A percentile compares a stretch with the other conserved stretches of the same genome.
phyloP scores from a whole-genome alignment of 805 yeast species.

The Torulaspora quercuum region DNA sequence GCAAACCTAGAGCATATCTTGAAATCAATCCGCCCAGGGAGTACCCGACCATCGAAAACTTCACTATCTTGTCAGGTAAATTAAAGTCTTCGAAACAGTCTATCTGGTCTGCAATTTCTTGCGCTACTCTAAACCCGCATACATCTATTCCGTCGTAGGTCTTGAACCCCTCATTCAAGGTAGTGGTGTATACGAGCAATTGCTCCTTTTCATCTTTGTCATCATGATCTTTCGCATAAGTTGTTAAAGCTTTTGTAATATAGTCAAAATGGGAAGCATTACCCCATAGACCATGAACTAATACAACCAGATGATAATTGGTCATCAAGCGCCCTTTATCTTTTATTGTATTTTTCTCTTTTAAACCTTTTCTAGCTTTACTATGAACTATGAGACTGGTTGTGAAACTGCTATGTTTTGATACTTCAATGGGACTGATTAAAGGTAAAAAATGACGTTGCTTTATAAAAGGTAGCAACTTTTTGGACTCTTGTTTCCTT shows the following conservation, averaged over 20 bases:
- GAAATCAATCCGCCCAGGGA: constrained; percentile 82
- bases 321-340: constrained; percentile 6
- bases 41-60: constrained; percentile 75
- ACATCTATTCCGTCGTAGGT: constrained; percentile 87
- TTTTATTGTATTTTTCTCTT: background rate
- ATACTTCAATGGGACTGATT: too few relatives aligned
- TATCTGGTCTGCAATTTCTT: constrained; percentile 53
- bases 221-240: constrained; percentile 28
- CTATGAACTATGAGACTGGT: too few relatives aligned
- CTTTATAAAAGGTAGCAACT: too few relatives aligned
- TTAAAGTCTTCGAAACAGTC: constrained; percentile 18
- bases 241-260: constrained; percentile 46
- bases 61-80: constrained; percentile 42
- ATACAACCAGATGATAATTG: constrained; percentile 50
- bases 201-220: constrained; percentile 21
- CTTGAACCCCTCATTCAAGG: constrained; percentile 63
- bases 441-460: too few relatives aligned
- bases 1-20: constrained; percentile 71
- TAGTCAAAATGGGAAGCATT: constrained; percentile 63
- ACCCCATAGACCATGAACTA: constrained; percentile 79
- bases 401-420: too few relatives aligned
- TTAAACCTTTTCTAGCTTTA: constrained; percentile 1
- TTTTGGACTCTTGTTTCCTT: too few relatives aligned
- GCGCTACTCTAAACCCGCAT: constrained; percentile 71
- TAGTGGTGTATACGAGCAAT: constrained; percentile 35